These are phyloP conservation scores for Mucor ambiguus DNA, from an alignment of 371 early-diverging fungal species.

Conservation along the genomic window DNA sequence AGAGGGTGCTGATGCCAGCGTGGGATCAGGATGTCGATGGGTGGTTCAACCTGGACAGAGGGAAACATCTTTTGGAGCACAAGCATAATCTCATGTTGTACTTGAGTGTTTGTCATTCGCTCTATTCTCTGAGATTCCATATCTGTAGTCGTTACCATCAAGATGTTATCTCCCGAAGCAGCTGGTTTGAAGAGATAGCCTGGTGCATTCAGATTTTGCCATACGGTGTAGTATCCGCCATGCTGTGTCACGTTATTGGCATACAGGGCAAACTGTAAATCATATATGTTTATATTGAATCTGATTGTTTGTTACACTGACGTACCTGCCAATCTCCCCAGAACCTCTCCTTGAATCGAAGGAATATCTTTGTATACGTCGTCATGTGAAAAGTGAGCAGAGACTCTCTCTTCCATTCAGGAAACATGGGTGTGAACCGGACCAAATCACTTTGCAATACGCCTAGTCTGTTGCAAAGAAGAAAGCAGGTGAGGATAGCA, in stretches of 20 bases:
- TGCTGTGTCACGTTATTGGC: conserved; percentile 34
- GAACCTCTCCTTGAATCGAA: conserved; percentile 40
- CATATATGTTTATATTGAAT: not conserved
- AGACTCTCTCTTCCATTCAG: conserved; percentile 52
- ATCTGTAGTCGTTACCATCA: conserved; percentile 49
- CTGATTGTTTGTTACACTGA: not conserved
- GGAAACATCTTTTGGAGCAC: conserved; percentile 44
- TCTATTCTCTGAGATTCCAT: conserved; percentile 45
- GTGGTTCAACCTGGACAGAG: conserved; percentile 11
- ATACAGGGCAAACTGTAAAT: conserved; percentile 42
- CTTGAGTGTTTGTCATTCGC: conserved; percentile 27
- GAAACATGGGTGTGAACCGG: conserved; percentile 40
- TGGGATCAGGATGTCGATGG: conserved; percentile 38
- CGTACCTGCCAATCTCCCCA: conserved; percentile 54
- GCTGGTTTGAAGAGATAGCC: conserved; percentile 30
- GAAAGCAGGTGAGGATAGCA: not conserved
- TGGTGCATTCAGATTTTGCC: conserved; percentile 52
- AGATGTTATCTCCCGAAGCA: conserved; percentile 18
- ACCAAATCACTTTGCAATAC: conserved; percentile 44
- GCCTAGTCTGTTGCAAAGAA: conserved; percentile 32
- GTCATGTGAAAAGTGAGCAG: conserved; percentile 50
- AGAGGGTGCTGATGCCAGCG: conserved; percentile 51
- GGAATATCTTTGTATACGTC: conserved; percentile 52
- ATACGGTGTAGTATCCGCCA: conserved; percentile 43
- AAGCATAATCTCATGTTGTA: conserved; percentile 30